Base-by-base conservation (phyloP, 371 early-diverging fungal species). In the Mortierella sp. region DNA sequence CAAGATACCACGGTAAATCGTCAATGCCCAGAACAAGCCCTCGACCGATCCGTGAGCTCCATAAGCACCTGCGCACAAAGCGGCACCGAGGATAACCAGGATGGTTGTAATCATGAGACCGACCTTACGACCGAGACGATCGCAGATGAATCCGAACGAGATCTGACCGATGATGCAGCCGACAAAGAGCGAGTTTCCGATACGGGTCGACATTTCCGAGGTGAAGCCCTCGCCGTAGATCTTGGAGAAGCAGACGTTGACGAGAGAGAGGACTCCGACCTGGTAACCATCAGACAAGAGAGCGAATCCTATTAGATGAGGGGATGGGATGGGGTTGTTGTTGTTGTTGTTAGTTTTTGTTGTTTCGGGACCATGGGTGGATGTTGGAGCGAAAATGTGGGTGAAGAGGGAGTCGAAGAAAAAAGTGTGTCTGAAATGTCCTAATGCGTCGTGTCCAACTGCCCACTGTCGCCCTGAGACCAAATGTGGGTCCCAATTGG, bases 1-100 rank as follows among this genome's bases (percentile, higher is more conserved):
- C 26, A 91, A 75, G n/a, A 93, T 88, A 69, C 93, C 93, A 73
- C 93, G 89, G 46, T 90, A 86, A 48, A 93, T 74, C 24, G 92
- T 90, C 90, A 93, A 81, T 80, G 91, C 91, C 93, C 93, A 93
- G 71, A 93, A 88, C 19, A 93, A 72, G 5, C 91, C 92, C 73
- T 82, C 81, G 43, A 87, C 73, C 37, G 87, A 87, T 6, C 83
- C 83, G 21, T 73, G 44, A 34, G 77, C 75, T 11, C 87, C 87
- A 55, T 87, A 87, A 10, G 87, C 74, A 28, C 82, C 90, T 21
- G 89, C 83, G 51, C 89, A 89, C 69, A 91, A 80, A 24, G 89
- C 89, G 64, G 89, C 90, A 57, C 91, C 91, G 21, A 92, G 26
- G 75, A 90, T 90, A 72, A 91, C 90, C 76, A 91, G 74, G 57